A percentile compares a stretch with the other conserved stretches of the same genome.
phyloP scores from a whole-genome alignment of 192 early-diverging fungal species.

The Gonapodya sp. region DNA sequence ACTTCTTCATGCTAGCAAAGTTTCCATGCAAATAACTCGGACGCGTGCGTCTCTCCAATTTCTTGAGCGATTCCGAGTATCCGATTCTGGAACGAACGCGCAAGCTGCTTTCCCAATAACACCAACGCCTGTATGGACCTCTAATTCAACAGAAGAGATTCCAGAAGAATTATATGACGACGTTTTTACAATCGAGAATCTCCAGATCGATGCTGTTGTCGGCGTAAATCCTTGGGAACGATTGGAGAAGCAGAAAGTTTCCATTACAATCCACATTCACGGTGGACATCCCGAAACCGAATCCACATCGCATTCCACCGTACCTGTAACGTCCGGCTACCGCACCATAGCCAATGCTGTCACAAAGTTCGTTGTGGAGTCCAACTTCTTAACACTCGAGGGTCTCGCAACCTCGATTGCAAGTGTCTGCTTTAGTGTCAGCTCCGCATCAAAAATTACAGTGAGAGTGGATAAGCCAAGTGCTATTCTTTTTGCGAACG shows the following conservation, averaged over 20 bases:
- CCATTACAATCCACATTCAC: slow-evolving; percentile 54
- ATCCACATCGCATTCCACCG: slow-evolving; percentile 22
- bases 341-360: slow-evolving; percentile 80
- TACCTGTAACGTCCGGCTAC: slow-evolving; percentile 57
- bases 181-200: slow-evolving; percentile 71
- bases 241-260: slow-evolving; percentile 80
- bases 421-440: slow-evolving; percentile 61
- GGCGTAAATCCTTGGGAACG: slow-evolving; percentile 96
- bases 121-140: too few species aligned
- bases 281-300: slow-evolving; percentile 53
- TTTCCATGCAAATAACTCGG: slow-evolving; percentile 80
- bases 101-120: neutral
- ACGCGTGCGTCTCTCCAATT: slow-evolving; percentile 24
- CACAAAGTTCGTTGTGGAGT: slow-evolving; percentile 70
- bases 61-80: neutral
- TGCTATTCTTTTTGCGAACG: slow-evolving; percentile 82
- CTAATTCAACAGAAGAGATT: neutral
- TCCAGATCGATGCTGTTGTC: slow-evolving; percentile 75
- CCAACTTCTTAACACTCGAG: slow-evolving; percentile 90
- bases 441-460: slow-evolving; percentile 78
- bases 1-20: slow-evolving; percentile 79
- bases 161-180: slow-evolving; percentile 37
- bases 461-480: slow-evolving; percentile 91
- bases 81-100: too few species aligned
- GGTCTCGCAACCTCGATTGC: slow-evolving; percentile 79